Percentiles rank a stretch among this genome's conserved stretches.
These are phyloP conservation scores for Camellia oleifera DNA, from an alignment of 179 eudicot genomes.

Conservation along the genomic window DNA sequence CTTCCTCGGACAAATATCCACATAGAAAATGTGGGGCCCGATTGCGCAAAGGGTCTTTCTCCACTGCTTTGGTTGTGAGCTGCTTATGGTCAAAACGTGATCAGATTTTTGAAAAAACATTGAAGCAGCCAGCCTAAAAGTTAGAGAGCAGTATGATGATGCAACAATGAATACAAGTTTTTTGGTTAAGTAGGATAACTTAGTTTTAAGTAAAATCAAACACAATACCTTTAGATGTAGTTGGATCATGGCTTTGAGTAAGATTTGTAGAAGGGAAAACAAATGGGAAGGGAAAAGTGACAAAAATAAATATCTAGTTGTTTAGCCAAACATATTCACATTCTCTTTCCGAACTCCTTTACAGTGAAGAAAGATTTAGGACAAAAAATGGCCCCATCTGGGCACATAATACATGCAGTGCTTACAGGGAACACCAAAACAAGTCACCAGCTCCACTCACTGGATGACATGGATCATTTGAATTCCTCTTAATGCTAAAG, in stretches of 20 bases:
- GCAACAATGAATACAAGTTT: neutral
- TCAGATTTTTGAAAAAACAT: neutral
- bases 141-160: neutral
- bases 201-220: neutral
- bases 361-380: neutral
- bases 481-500: neutral
- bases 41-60: conserved; percentile 57
- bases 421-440: no score
- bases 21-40: conserved; percentile 84
- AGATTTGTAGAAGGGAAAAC: no score
- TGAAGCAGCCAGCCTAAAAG: neutral
- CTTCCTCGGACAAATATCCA: conserved; percentile 64
- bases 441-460: neutral
- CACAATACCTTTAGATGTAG: neutral
- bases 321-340: neutral
- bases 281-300: no score
- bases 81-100: conserved; percentile 22
- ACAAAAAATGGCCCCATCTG: neutral
- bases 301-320: neutral
- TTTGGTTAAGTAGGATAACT: neutral
- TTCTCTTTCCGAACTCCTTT: neutral
- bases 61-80: conserved; percentile 75
- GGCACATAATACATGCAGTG: neutral
- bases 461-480: neutral
- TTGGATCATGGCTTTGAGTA: no score